phyloP scores from a whole-genome alignment of 495 filamentous ascomycete species.

The Penicillium manginii region DNA sequence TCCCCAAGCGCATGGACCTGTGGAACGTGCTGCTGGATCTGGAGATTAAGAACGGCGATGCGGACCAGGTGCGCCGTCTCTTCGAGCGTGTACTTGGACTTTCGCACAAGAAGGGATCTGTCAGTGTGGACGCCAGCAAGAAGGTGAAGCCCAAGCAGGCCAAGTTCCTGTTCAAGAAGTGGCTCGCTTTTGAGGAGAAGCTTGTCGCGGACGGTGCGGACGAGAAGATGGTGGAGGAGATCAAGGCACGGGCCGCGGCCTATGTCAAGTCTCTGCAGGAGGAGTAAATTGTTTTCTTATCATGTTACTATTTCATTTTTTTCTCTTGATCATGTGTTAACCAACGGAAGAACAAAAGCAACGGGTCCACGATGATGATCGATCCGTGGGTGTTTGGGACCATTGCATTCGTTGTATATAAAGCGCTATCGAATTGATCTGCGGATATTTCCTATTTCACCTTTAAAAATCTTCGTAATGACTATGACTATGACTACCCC shows the following conservation, averaged over 20 bases:
- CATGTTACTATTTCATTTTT: slow-evolving; percentile 1
- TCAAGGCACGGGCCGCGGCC: slow-evolving; percentile 73
- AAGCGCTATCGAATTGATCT: slow-evolving; percentile 28
- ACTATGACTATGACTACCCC: too few species aligned
- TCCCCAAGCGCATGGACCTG: slow-evolving; percentile 84
- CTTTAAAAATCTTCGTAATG: too few species aligned
- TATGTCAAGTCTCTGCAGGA: slow-evolving; percentile 63
- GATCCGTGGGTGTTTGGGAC: slow-evolving; percentile 33
- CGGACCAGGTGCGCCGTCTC: slow-evolving; percentile 69
- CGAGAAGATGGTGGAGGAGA: slow-evolving; percentile 69
- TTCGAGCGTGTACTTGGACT: slow-evolving; percentile 75
- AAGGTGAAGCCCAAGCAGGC: slow-evolving; percentile 72
- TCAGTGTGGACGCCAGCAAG: slow-evolving; percentile 39
- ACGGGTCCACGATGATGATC: slow-evolving; percentile 15
- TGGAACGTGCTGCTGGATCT: slow-evolving; percentile 92
- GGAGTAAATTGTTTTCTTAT: slow-evolving; percentile 20
- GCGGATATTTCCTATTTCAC: slow-evolving; percentile 17
- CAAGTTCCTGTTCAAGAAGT: slow-evolving; percentile 80
- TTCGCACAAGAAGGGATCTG: slow-evolving; percentile 58
- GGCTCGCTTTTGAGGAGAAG: slow-evolving; percentile 79
- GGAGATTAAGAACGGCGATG: slow-evolving; percentile 69
- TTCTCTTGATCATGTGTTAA: slow-evolving; percentile 4
- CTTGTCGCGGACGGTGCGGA: slow-evolving; percentile 57
- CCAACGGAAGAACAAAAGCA: slow-evolving; percentile 18
- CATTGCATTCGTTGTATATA: slow-evolving; percentile 39